Evolutionary conservation across 2,329 filamentous ascomycete species (phyloP).

Genomic region (Fusarium sp.): DNA sequence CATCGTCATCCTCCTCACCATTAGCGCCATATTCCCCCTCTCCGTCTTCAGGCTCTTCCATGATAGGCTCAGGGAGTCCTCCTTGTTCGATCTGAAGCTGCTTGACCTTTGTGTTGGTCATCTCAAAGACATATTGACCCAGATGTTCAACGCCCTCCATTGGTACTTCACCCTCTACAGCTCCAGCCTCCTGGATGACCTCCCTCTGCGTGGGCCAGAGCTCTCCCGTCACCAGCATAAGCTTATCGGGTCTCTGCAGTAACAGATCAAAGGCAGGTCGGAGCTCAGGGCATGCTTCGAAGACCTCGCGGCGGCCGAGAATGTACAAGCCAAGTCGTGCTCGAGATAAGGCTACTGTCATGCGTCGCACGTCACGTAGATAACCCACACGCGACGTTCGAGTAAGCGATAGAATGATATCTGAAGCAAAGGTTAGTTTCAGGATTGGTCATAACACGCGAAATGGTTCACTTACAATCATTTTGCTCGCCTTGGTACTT

Average conservation of each 20-base stretch:
- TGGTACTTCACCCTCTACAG: slow-evolving; percentile 67
- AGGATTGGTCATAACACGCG: not conserved
- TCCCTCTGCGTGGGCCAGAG: slow-evolving; percentile 78
- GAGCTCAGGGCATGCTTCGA: slow-evolving; percentile 89
- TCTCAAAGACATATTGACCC: slow-evolving; percentile 95
- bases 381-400: slow-evolving; percentile 91
- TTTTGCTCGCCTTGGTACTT: slow-evolving; percentile 99
- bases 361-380: slow-evolving; percentile 88
- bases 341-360: slow-evolving; percentile 94
- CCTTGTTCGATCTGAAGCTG: slow-evolving; percentile 58
- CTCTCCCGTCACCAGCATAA: slow-evolving; percentile 85
- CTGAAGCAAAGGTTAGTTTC: slow-evolving; percentile 57
- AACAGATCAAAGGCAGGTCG: slow-evolving; percentile 86
- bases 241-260: slow-evolving; percentile 80
- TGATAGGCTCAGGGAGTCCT: slow-evolving; percentile 33
- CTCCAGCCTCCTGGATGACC: slow-evolving; percentile 53
- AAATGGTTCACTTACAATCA: slow-evolving; percentile 76
- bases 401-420: slow-evolving; percentile 92
- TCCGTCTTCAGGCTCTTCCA: slow-evolving; percentile 46
- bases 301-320: slow-evolving; percentile 86
- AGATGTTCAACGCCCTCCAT: slow-evolving; percentile 96
- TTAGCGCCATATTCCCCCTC: slow-evolving; percentile 48
- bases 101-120: slow-evolving; percentile 76
- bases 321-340: slow-evolving; percentile 93
- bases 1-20: slow-evolving; percentile 48